Percentiles rank a stretch among this genome's conserved stretches.
phyloP scores from a whole-genome alignment of 306 rosid genomes.

The Delonix regia region DNA sequence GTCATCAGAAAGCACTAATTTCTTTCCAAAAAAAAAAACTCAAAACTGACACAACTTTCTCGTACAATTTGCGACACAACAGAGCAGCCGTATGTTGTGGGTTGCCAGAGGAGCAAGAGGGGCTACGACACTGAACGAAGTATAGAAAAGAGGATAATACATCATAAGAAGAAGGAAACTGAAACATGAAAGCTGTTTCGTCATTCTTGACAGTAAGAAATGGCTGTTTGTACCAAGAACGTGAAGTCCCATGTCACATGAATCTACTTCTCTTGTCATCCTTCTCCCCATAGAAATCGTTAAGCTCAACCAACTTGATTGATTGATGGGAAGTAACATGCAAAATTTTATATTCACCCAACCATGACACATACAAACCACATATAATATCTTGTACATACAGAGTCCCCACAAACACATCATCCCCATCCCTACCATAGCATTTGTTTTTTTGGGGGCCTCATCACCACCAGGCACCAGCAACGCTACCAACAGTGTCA shows the following conservation, averaged over 20 bases:
- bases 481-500: slow-evolving; percentile 29
- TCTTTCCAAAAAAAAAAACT: no score
- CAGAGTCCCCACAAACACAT: neutral
- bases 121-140: slow-evolving; percentile 23
- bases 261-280: slow-evolving; percentile 7
- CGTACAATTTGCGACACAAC: slow-evolving; percentile 3
- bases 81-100: slow-evolving; percentile 36
- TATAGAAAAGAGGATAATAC: slow-evolving; percentile 15
- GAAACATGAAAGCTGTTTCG: slow-evolving; percentile 36
- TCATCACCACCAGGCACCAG: neutral
- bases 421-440: slow-evolving; percentile 8
- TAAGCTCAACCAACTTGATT: neutral
- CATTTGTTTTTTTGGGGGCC: neutral
- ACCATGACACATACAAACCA: slow-evolving; percentile 41
- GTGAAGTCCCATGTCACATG: slow-evolving; percentile 15
- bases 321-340: slow-evolving; percentile 9
- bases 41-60: neutral
- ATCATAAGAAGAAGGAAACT: slow-evolving; percentile 24
- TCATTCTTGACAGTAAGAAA: slow-evolving; percentile 52
- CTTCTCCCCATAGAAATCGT: neutral
- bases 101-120: slow-evolving; percentile 24
- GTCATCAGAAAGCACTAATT: no score
- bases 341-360: slow-evolving; percentile 5
- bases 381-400: slow-evolving; percentile 20
- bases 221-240: slow-evolving; percentile 47